These are phyloP conservation scores for Talaromyces sp. DNA, from an alignment of 2,329 filamentous ascomycete species.

Conservation along the genomic window DNA sequence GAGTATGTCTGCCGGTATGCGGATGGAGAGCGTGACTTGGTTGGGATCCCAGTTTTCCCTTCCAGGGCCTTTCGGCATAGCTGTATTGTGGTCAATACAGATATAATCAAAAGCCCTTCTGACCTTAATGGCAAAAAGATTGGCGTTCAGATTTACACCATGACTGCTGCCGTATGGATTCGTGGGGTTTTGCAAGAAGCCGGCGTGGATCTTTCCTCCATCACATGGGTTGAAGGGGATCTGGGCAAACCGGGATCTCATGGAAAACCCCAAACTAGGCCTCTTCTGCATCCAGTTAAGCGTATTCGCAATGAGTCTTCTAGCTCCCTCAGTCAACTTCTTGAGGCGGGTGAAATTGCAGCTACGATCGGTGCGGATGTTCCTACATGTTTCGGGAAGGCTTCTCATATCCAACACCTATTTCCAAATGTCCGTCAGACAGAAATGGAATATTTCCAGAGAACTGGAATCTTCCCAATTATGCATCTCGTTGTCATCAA, in stretches of 20 bases:
- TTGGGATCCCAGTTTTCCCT: constrained; percentile 27
- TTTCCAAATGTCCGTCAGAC: constrained; percentile 35
- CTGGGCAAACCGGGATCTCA: constrained; percentile 30
- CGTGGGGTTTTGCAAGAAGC: constrained; percentile 32
- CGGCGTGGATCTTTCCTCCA: constrained; percentile 30
- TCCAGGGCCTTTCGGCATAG: constrained; percentile 31
- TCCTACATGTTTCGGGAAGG: constrained; percentile 30
- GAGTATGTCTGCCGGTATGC: neutral
- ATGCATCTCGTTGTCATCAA: constrained; percentile 32
- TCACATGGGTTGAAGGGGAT: constrained; percentile 34
- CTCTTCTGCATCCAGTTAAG: constrained; percentile 20
- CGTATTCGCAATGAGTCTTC: constrained; percentile 18
- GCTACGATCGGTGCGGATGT: constrained; percentile 36
- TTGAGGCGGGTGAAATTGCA: constrained; percentile 37
- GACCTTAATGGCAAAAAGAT: constrained; percentile 36
- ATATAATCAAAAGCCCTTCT: constrained; percentile 27
- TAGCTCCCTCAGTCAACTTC: constrained; percentile 32
- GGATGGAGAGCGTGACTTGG: constrained; percentile 21
- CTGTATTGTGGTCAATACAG: constrained; percentile 34
- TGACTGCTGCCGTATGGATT: constrained; percentile 40
- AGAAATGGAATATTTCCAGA: constrained; percentile 33
- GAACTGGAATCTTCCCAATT: constrained; percentile 32
- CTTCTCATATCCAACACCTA: constrained; percentile 14
- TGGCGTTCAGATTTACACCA: constrained; percentile 38
- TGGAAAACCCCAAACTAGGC: constrained; percentile 27